phyloP scores from a whole-genome alignment of 2,329 filamentous ascomycete genomes.

The Pseudogymnoascus sp. region DNA sequence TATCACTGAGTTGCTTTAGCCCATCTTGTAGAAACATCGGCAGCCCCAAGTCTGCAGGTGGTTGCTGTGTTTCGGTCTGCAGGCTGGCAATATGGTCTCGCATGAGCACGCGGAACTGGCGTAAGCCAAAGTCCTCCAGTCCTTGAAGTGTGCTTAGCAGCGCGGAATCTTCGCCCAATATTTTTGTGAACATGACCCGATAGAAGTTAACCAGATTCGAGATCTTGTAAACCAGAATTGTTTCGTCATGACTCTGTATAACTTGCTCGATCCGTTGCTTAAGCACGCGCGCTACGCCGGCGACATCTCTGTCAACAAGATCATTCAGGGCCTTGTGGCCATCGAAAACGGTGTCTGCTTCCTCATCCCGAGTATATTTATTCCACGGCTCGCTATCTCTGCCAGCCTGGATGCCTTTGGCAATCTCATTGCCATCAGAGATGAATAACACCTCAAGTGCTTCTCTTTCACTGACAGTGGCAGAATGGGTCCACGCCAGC shows the following conservation, averaged over 20 bases:
- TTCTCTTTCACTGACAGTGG: conserved; percentile 87
- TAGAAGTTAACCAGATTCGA: conserved; percentile 89
- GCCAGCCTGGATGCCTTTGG: conserved; percentile 71
- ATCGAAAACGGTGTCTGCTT: conserved; percentile 59
- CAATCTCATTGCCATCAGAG: conserved; percentile 81
- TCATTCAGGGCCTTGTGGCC: conserved; percentile 74
- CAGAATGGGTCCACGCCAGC: conserved; percentile 94
- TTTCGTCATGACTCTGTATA: conserved; percentile 86
- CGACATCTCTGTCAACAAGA: conserved; percentile 78
- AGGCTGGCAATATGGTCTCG: conserved; percentile 71
- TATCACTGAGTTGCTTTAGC: conserved; percentile 65
- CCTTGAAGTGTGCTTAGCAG: conserved; percentile 55
- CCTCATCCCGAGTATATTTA: conserved; percentile 40
- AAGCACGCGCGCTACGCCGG: conserved; percentile 74
- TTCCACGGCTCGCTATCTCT: conserved; percentile 81
- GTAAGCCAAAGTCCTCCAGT: conserved; percentile 69
- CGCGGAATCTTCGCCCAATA: conserved; percentile 60
- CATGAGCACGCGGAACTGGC: conserved; percentile 75
- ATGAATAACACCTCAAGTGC: conserved; percentile 88
- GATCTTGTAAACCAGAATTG: conserved; percentile 80
- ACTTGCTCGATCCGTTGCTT: conserved; percentile 86
- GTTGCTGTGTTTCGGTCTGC: conserved; percentile 63
- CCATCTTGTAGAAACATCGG: conserved; percentile 77
- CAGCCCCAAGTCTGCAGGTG: conserved; percentile 65
- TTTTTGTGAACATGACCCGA: conserved; percentile 70